Conservation (phyloP, 352 stramenopile genomes). For the Globisporangium splendens region DNA sequence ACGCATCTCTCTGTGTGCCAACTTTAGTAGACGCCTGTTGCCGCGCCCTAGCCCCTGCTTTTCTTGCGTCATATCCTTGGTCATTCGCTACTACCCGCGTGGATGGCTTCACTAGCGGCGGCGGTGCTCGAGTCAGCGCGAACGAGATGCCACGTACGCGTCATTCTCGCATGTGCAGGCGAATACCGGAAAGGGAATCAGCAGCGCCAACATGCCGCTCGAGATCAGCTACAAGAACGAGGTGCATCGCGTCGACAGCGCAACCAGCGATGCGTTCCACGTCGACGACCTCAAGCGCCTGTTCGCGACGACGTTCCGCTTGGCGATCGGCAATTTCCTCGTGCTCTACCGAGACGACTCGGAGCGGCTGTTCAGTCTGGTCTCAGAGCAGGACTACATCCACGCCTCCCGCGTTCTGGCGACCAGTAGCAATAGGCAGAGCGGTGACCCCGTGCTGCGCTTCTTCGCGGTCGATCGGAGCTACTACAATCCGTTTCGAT, state of each 20-base stretch:
- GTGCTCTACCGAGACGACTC: neutral
- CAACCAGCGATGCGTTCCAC: neutral
- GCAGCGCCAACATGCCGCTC: neutral
- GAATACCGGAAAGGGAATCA: neutral
- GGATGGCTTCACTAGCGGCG: too few species aligned
- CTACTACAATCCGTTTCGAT: neutral
- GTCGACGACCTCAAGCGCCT: neutral
- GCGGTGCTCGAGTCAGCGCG: too few species aligned
- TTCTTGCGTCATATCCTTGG: too few species aligned
- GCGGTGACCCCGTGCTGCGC: neutral
- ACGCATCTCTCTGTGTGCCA: too few species aligned
- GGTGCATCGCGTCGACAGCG: neutral
- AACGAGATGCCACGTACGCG: too few species aligned
- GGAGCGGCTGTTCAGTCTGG: neutral
- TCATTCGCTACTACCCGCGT: too few species aligned
- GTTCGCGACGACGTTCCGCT: neutral
- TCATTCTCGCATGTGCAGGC: neutral
- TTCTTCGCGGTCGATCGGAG: neutral
- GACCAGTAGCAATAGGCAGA: neutral
- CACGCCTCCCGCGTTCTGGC: neutral
- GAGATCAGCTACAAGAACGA: slow-evolving; percentile 1
- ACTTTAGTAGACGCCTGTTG: too few species aligned
- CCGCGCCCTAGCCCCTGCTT: too few species aligned
- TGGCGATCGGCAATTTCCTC: neutral
- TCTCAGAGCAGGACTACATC: neutral